phyloP scores from a whole-genome alignment of 176 grass and related monocot genomes.

The Canna indica region DNA sequence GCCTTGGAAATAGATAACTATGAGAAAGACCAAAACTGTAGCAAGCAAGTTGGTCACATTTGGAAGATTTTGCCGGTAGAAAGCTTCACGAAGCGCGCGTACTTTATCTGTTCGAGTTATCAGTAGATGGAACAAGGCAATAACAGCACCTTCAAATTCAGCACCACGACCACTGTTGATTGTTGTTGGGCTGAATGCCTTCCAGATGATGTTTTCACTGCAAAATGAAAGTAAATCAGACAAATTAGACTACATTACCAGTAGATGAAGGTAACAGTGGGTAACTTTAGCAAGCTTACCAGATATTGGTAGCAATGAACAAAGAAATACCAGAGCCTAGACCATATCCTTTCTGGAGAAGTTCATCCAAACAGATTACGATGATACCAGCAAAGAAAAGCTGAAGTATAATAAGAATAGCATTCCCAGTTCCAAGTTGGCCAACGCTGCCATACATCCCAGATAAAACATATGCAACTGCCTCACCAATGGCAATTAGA shows the following conservation, averaged over 20 bases:
- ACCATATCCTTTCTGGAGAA: slow-evolving; percentile 43
- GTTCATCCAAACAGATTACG: slow-evolving; percentile 43
- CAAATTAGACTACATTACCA: background rate
- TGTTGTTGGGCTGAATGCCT: slow-evolving; percentile 42
- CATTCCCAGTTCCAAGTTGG: slow-evolving; percentile 37
- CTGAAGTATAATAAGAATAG: slow-evolving; percentile 47
- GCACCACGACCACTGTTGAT: slow-evolving; percentile 45
- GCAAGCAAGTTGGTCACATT: slow-evolving; percentile 47
- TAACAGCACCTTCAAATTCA: slow-evolving; percentile 46
- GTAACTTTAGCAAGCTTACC: slow-evolving; percentile 14
- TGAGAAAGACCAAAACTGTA: slow-evolving; percentile 45
- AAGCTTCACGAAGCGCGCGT: slow-evolving; percentile 38
- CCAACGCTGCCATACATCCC: slow-evolving; percentile 34
- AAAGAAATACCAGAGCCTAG: slow-evolving; percentile 44
- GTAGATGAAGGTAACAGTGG: background rate
- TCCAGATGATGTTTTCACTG: slow-evolving; percentile 44
- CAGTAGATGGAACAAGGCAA: slow-evolving; percentile 38
- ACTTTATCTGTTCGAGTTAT: slow-evolving; percentile 39
- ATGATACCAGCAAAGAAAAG: slow-evolving; percentile 48
- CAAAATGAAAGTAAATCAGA: background rate
- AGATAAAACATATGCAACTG: slow-evolving; percentile 39
- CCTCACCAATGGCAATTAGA: slow-evolving; percentile 38
- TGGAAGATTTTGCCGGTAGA: slow-evolving; percentile 48
- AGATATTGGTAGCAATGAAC: slow-evolving; percentile 48
- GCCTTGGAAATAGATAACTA: slow-evolving; percentile 52